These are phyloP conservation scores for Symmetrospora coprosmae DNA, from an alignment of 768 basidiomycete genomes.

Conservation along the genomic window DNA sequence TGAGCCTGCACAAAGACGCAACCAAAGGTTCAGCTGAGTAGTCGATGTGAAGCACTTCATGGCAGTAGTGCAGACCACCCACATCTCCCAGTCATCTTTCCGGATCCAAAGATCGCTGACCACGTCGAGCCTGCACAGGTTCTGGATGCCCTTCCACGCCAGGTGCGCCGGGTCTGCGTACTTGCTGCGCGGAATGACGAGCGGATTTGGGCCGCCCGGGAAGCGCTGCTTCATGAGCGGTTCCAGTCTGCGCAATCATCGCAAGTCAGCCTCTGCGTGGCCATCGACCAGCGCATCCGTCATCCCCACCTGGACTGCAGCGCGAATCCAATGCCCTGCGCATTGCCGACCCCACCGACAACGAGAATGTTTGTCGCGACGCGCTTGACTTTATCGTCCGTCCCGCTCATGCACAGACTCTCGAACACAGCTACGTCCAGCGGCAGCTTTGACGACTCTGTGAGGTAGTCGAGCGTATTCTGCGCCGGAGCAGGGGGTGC, in stretches of 20 bases:
- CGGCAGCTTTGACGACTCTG: slow-evolving; percentile 77
- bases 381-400: slow-evolving; percentile 77
- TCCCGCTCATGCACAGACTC: slow-evolving; percentile 69
- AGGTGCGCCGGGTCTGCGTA: slow-evolving; percentile 79
- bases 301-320: slow-evolving; percentile 68
- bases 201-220: slow-evolving; percentile 34
- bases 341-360: slow-evolving; percentile 66
- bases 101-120: slow-evolving; percentile 81
- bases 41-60: neutral
- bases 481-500: neutral
- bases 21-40: neutral
- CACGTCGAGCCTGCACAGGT: slow-evolving; percentile 81
- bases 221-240: slow-evolving; percentile 51
- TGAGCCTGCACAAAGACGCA: neutral
- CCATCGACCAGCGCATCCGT: no score
- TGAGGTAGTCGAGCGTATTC: slow-evolving; percentile 48
- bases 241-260: slow-evolving; percentile 42
- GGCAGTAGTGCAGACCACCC: neutral
- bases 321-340: slow-evolving; percentile 71
- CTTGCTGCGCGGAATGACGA: slow-evolving; percentile 84
- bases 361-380: slow-evolving; percentile 76
- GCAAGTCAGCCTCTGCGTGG: neutral
- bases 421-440: slow-evolving; percentile 87
- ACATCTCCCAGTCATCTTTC: slow-evolving; percentile 53
- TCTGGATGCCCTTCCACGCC: slow-evolving; percentile 87